Evolutionary conservation across 1,284 basidiomycete genomes (phyloP), one percentile per base, ranked within the genome.

Genomic region (Rhodotorula sp.): DNA sequence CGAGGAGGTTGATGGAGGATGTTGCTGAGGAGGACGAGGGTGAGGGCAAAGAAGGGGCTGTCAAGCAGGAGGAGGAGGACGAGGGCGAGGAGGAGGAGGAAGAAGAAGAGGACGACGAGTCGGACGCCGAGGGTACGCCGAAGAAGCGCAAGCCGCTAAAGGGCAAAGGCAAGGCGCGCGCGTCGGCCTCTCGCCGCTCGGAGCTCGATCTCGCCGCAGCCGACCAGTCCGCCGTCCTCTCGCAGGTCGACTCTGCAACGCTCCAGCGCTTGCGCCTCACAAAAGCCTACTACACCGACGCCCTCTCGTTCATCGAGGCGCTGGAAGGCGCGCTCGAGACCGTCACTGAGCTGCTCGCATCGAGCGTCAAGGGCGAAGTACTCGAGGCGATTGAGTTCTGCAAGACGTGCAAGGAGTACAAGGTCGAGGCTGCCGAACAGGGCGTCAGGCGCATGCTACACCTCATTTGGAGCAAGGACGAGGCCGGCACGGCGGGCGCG

Each of bases 381-480:
- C 83, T 98, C 70, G 95, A 98, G 80, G 86, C 91, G 16, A 98
- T 99, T 83, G 90, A 96, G 63, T 98, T 97, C 81, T 98, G 95
- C 86, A 85, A 89, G 63, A 86, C 90, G 15, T 87, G 90, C 0
- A 86, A 89, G 78, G 89, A 90, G 78, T 97, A 96, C 80, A 85
- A 90, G 76, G 86, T 98, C 64, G 84, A 87, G 28, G 86, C 86
- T 46, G 88, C 92, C 11, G 87, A 89, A 90, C 79, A 81, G 20
- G 94, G 94, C 1, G 89, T 99, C 77, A 93, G 91, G 82, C 91
- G 89, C 78, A 99, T 99, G 95, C 80, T 99, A 10, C 96, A 99
- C 81, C 84, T 99, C 48, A 92, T 99, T 77, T 99, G 96, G 96
- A 86, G 87, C 20, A 99, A 98, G 79, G 95, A 98, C 79, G 94